Evolutionary conservation across 2,329 filamentous ascomycete genomes (phyloP).

Genomic region (Achaetomium macrosporum): DNA sequence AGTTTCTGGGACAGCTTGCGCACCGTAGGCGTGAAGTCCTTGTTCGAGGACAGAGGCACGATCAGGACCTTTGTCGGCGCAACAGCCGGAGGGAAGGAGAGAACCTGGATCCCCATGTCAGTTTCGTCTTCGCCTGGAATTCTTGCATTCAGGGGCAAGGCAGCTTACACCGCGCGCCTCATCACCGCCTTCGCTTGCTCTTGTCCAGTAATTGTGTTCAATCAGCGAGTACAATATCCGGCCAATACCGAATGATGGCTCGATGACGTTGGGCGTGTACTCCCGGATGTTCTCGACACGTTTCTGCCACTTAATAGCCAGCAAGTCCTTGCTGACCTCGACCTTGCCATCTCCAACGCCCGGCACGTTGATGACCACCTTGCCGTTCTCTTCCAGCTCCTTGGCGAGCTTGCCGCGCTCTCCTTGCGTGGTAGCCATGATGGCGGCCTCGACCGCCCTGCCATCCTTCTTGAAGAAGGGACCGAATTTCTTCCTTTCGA

Average conservation of each 20-base stretch:
- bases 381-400: conserved; percentile 65
- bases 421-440: conserved; percentile 71
- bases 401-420: conserved; percentile 74
- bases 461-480: conserved; percentile 93
- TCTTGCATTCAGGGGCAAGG: conserved; percentile 1
- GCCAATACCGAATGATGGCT: conserved; percentile 96
- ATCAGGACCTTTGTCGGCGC: conserved; percentile 96
- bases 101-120: conserved; percentile 39
- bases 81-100: conserved; percentile 55
- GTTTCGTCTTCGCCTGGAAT: conserved; percentile 36
- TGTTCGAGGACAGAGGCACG: conserved; percentile 77
- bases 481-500: conserved; percentile 94
- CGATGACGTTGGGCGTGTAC: conserved; percentile 92
- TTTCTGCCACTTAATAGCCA: conserved; percentile 79
- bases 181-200: conserved; percentile 62
- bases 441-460: conserved; percentile 73
- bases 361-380: conserved; percentile 70
- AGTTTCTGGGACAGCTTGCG: conserved; percentile 69
- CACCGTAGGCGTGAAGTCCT: conserved; percentile 73
- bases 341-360: conserved; percentile 64
- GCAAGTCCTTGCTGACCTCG: conserved; percentile 70
- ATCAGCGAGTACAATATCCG: conserved; percentile 88
- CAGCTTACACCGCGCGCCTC: conserved; percentile 78
- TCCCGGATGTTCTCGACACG: conserved; percentile 78
- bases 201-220: conserved; percentile 94